Evolutionary conservation across 2,329 filamentous ascomycete genomes (phyloP).

Genomic region (Phaeoacremonium minimum): DNA sequence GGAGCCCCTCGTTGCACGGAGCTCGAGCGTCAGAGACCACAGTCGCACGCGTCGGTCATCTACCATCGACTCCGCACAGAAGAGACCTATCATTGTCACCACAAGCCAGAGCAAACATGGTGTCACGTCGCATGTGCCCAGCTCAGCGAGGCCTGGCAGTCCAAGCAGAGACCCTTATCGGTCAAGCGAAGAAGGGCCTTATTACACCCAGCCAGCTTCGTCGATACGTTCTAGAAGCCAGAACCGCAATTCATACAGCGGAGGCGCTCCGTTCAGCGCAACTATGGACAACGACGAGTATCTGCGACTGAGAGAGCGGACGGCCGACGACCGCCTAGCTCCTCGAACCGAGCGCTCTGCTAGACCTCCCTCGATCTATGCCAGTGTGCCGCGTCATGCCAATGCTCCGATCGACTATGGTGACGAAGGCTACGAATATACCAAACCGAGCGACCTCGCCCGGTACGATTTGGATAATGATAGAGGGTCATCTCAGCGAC

Average conservation of each 20-base stretch:
- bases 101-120: conserved; percentile 42
- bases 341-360: conserved; percentile 34
- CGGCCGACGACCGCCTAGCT: conserved; percentile 35
- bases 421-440: conserved; percentile 60
- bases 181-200: conserved; percentile 43
- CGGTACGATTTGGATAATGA: conserved; percentile 57
- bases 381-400: conserved; percentile 36
- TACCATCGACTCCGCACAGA: conserved; percentile 43
- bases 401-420: conserved; percentile 46
- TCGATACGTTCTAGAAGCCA: conserved; percentile 48
- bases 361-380: conserved; percentile 41
- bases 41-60: conserved; percentile 45
- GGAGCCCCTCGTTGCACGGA: conserved; percentile 40
- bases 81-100: conserved; percentile 54
- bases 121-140: conserved; percentile 31
- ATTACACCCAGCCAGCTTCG: conserved; percentile 54
- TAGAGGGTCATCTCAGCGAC: conserved; percentile 29
- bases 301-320: conserved; percentile 42
- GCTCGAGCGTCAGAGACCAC: conserved; percentile 41
- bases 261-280: conserved; percentile 38
- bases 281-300: conserved; percentile 48
- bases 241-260: conserved; percentile 25
- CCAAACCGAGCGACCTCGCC: conserved; percentile 57
- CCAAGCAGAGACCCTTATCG: conserved; percentile 49
- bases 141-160: conserved; percentile 32